Evolutionary conservation across 73 alveolate species (phyloP), one percentile per base, ranked within the genome.

Genomic region (Tetrahymena thermophila): DNA sequence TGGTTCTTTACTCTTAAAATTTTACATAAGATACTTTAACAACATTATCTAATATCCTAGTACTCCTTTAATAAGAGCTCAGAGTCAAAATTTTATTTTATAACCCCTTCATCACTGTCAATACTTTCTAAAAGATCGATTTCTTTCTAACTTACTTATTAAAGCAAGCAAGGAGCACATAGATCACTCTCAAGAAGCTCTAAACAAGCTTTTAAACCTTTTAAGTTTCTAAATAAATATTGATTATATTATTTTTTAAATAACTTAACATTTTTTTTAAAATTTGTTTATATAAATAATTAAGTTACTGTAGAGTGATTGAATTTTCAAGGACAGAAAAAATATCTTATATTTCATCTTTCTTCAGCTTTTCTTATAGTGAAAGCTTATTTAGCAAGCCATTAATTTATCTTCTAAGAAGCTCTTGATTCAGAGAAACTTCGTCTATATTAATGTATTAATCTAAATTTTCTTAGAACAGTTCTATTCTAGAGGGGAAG

Each of bases 361-460:
- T 95, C 13, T 84, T 95, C 5, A 95, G 83, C 21, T 57, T 89
- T 21, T 89, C 85, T 40, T 44, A 16, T 44, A 71, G n/a, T 35
- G 85, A 34, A n/a, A 57, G 34, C 37, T 57, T 85, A 89, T 85
- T 95, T 85, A 50, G 38, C 10, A 93, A 43, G 23, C 58, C 71
- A 35, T 95, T 95, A 84, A 95, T 28, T 38, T 95, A 50, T 95
- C 97, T 95, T 56, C 97, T 95, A 23, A 95, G 93, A 34, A 95
- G 85, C 58, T 95, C 95, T 85, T 35, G 35, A 34, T 89, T 71
- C 37, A 71, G 13, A 71, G 89, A 71, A 0, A 71, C 95, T 93
- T 93, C 93, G 34, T 93, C 95, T 23, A 50, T 14, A 16, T 85
- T 43, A 43, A 55, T 89, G 37, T 85, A 95, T 34, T 95, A 94